Conservation (phyloP, 768 basidiomycete genomes). For the Macrolepiota dolichaula region DNA sequence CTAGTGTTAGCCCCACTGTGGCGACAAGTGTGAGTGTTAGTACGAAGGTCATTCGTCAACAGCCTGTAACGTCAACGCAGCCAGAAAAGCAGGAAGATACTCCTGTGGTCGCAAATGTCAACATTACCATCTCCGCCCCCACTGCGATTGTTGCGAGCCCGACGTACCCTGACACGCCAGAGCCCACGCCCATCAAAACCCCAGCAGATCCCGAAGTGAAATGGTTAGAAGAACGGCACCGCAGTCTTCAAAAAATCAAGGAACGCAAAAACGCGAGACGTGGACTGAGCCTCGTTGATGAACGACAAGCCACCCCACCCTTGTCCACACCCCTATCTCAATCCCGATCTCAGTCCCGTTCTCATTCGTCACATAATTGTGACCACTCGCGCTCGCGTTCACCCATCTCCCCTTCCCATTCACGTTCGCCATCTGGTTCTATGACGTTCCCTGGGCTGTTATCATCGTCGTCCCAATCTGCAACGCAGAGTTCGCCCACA, state of each 20-base stretch:
- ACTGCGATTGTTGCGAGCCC: slow-evolving; percentile 7
- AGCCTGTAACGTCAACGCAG: neutral
- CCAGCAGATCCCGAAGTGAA: slow-evolving; percentile 6
- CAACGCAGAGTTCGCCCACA: neutral
- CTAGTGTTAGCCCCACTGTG: neutral
- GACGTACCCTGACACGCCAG: neutral
- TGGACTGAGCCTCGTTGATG: slow-evolving; percentile 8
- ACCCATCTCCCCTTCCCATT: neutral
- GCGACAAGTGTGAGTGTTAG: neutral
- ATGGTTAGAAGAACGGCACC: slow-evolving; percentile 30
- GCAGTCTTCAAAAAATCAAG: slow-evolving; percentile 23
- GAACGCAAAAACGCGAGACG: slow-evolving; percentile 26
- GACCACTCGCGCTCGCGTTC: neutral
- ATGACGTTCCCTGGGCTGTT: neutral
- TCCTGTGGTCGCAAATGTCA: neutral
- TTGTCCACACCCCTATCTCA: neutral
- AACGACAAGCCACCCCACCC: neutral
- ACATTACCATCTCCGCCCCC: neutral
- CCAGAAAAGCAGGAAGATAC: neutral
- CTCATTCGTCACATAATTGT: neutral
- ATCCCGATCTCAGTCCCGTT: neutral
- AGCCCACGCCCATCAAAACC: too few species aligned
- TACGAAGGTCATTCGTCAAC: neutral
- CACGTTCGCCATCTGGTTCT: neutral
- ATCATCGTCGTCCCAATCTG: neutral